Evolutionary conservation across 306 rosid species (phyloP).

Genomic region (Crotalaria pallida): DNA sequence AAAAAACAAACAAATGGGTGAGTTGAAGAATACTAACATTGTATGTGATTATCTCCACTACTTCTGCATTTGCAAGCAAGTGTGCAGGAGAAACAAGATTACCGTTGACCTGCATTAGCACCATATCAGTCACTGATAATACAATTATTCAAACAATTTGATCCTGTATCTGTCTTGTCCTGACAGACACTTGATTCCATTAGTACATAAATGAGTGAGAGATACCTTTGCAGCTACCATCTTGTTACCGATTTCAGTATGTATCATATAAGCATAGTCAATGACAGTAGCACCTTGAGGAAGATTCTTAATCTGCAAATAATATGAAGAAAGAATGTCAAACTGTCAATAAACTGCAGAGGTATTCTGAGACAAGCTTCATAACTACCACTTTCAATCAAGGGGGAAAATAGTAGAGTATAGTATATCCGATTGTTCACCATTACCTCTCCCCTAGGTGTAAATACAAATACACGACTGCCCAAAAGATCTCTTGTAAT

Average conservation of each 20-base stretch:
- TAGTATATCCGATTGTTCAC: background rate
- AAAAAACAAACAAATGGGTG: background rate
- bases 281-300: constrained; percentile 93
- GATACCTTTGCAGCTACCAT: constrained; percentile 98
- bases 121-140: constrained; percentile 12
- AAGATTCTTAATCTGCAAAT: constrained; percentile 80
- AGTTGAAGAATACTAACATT: constrained; percentile 56
- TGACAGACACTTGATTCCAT: constrained; percentile 3
- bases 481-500: constrained; percentile 92
- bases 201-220: constrained; percentile 7
- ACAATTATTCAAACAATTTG: background rate
- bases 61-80: constrained; percentile 94
- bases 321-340: background rate
- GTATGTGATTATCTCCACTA: constrained; percentile 96
- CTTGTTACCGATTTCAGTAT: constrained; percentile 97
- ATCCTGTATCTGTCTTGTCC: constrained; percentile 14
- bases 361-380: background rate
- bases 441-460: constrained; percentile 96
- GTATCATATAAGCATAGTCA: constrained; percentile 98
- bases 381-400: background rate
- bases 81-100: constrained; percentile 85
- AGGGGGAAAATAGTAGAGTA: background rate
- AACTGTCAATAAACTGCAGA: constrained; percentile 18
- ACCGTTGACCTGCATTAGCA: constrained; percentile 83
- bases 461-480: constrained; percentile 95